Evolutionary conservation across 768 basidiomycete genomes (phyloP).

Genomic region (Saitozyma podzolica): DNA sequence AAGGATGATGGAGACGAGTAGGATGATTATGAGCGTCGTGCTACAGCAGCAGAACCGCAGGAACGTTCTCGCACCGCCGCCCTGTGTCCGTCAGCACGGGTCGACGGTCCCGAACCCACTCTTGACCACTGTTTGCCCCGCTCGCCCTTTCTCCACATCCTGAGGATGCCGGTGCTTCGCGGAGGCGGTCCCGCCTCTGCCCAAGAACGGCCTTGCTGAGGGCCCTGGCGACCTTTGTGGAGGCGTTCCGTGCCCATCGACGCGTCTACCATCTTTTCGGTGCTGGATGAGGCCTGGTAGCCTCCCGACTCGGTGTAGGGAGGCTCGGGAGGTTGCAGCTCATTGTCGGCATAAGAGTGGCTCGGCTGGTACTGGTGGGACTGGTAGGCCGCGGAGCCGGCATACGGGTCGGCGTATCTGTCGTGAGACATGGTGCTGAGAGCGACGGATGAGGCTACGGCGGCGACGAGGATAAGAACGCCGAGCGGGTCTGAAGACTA

Average conservation of each 20-base stretch:
- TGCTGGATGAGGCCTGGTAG: constrained; percentile 16
- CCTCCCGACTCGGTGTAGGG: not conserved
- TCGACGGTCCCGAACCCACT: constrained; percentile 22
- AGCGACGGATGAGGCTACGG: too few relatives aligned
- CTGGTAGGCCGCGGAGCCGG: too few relatives aligned
- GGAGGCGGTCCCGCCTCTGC: constrained; percentile 41
- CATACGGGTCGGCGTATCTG: too few relatives aligned
- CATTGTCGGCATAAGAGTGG: too few relatives aligned
- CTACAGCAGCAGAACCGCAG: constrained; percentile 47
- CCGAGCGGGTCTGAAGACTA: too few relatives aligned
- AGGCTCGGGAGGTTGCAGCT: too few relatives aligned
- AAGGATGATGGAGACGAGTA: constrained; percentile 44
- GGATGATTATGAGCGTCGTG: constrained; percentile 35
- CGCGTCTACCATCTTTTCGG: constrained; percentile 30
- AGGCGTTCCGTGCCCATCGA: constrained; percentile 21
- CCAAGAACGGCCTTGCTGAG: constrained; percentile 29
- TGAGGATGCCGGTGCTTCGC: constrained; percentile 48
- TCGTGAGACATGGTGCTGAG: too few relatives aligned
- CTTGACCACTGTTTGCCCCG: constrained; percentile 50
- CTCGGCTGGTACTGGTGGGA: too few relatives aligned
- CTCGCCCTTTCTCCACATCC: constrained; percentile 53
- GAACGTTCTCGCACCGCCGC: constrained; percentile 41
- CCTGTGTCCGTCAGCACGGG: constrained; percentile 16
- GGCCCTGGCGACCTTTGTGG: constrained; percentile 32
- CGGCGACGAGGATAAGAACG: too few relatives aligned